Conservation (phyloP, 768 basidiomycete genomes). For the Tulasnella sp. region DNA sequence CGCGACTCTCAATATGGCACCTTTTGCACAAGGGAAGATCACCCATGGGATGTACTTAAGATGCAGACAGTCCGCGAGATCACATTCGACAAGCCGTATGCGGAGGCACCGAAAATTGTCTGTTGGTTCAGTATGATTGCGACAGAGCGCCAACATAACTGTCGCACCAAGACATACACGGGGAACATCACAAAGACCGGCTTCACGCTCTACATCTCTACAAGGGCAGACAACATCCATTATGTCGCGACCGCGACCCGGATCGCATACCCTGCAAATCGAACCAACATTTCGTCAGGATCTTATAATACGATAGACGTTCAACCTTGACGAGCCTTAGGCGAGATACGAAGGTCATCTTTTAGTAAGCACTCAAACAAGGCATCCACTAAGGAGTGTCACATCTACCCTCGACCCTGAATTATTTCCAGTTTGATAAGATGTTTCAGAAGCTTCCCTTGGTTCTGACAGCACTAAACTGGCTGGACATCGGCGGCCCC, state of each 20-base stretch:
- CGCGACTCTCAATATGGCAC: slow-evolving; percentile 3
- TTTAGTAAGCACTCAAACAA: too few species aligned
- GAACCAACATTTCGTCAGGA: not conserved
- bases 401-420: too few species aligned
- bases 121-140: slow-evolving; percentile 2
- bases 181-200: slow-evolving; percentile 1
- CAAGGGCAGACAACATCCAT: slow-evolving; percentile 1
- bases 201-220: slow-evolving; percentile 15
- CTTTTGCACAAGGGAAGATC: slow-evolving; percentile 12
- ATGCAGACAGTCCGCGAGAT: slow-evolving; percentile 9
- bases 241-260: not conserved
- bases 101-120: slow-evolving; percentile 13
- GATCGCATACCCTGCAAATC: slow-evolving; percentile 15
- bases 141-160: not conserved
- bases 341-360: too few species aligned
- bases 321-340: not conserved
- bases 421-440: not conserved
- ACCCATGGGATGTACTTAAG: slow-evolving; percentile 11
- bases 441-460: not conserved
- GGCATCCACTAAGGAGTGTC: too few species aligned
- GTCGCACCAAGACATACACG: not conserved
- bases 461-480: slow-evolving; percentile 13
- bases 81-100: slow-evolving; percentile 7
- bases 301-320: not conserved
- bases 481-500: slow-evolving; percentile 1